Percentiles rank a stretch among this genome's conserved stretches.
These are phyloP conservation scores for Zostera marina DNA, from an alignment of 116 monocot species.

Conservation along the genomic window DNA sequence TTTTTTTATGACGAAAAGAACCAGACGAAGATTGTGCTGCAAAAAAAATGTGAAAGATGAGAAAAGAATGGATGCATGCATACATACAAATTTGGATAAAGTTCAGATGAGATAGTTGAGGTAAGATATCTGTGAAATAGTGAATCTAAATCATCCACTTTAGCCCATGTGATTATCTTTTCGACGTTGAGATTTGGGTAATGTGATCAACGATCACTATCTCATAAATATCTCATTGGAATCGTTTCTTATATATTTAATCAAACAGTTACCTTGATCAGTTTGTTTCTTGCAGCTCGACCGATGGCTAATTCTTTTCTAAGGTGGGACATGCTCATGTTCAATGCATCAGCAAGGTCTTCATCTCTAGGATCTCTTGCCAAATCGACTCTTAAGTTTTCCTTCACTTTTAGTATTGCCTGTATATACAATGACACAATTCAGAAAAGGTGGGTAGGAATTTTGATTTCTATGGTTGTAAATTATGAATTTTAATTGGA, in stretches of 20 bases:
- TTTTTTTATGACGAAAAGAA: slow-evolving; percentile 75
- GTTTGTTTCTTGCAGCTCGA: slow-evolving; percentile 73
- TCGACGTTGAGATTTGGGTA: too few species aligned
- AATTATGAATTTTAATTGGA: too few species aligned
- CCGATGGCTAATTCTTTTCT: slow-evolving; percentile 55
- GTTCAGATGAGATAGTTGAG: too few species aligned
- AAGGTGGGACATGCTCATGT: slow-evolving; percentile 38
- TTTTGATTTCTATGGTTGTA: too few species aligned
- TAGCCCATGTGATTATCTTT: too few species aligned
- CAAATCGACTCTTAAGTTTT: slow-evolving; percentile 40
- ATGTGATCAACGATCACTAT: too few species aligned
- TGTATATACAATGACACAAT: slow-evolving; percentile 8
- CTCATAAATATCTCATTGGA: too few species aligned
- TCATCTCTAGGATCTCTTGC: slow-evolving; percentile 44
- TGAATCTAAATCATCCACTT: too few species aligned
- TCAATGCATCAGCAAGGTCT: slow-evolving; percentile 44
- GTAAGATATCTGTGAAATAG: too few species aligned
- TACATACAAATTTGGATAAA: too few species aligned
- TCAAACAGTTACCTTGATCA: slow-evolving; percentile 88
- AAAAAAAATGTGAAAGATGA: slow-evolving; percentile 1
- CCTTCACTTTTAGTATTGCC: slow-evolving; percentile 50
- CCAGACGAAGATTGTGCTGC: slow-evolving; percentile 93
- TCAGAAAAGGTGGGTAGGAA: too few species aligned
- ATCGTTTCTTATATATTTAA: too few species aligned
- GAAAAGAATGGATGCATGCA: not conserved